phyloP scores from a whole-genome alignment of 306 rosid species.

The Gastrolobium villosum region DNA sequence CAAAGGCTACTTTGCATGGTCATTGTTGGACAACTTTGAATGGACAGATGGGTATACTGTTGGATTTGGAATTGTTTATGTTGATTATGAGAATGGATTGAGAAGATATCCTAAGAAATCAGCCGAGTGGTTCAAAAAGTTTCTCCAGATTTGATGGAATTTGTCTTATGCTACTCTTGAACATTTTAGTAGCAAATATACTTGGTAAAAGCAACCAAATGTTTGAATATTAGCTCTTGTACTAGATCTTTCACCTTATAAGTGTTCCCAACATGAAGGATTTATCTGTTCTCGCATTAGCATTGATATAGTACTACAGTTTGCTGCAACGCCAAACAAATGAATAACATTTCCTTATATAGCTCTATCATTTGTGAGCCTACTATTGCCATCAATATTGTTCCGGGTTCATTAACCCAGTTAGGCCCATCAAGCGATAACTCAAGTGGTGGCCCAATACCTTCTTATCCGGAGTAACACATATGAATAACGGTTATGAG shows the following conservation, averaged over 20 bases:
- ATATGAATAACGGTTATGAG: too few relatives aligned
- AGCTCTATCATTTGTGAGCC: background rate
- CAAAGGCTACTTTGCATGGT: slow-evolving; percentile 65
- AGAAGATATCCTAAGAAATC: slow-evolving; percentile 58
- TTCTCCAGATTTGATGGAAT: slow-evolving; percentile 43
- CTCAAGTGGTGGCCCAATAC: too few relatives aligned
- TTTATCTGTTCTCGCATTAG: background rate
- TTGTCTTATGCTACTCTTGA: background rate
- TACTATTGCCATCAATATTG: too few relatives aligned
- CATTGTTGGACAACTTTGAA: slow-evolving; percentile 63
- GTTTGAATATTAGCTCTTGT: background rate
- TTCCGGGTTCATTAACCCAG: too few relatives aligned
- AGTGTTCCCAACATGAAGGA: background rate
- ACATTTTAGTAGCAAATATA: background rate
- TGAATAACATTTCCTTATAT: background rate
- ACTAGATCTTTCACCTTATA: background rate
- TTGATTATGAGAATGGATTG: slow-evolving; percentile 51
- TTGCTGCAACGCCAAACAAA: background rate
- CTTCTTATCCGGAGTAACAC: too few relatives aligned
- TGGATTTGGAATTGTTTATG: slow-evolving; percentile 56
- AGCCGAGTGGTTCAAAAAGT: slow-evolving; percentile 57
- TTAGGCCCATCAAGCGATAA: too few relatives aligned
- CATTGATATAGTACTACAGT: background rate
- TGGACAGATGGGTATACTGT: slow-evolving; percentile 53
- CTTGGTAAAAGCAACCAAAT: background rate